Base-by-base conservation (phyloP, 2,329 filamentous ascomycete genomes). In the Akanthomyces uredinophilus region DNA sequence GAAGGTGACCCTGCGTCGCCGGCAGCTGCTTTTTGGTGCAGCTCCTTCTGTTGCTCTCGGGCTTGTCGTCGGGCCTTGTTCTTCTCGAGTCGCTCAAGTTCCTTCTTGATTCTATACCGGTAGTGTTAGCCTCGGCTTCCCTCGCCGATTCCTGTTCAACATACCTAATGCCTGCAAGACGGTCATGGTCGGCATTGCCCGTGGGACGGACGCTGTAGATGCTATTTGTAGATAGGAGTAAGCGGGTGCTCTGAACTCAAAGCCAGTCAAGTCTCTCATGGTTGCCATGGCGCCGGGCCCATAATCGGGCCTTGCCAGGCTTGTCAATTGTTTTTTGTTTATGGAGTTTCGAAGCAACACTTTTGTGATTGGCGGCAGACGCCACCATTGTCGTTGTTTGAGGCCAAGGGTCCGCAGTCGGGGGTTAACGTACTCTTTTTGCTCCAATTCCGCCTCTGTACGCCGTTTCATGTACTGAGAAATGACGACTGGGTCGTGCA, bases 41-140 rank as follows among this genome's bases (percentile, higher is more conserved):
- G 75, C 69, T 86, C 87, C 75, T 96, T 97, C 70, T 92, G 90
- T 71, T 94, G 93, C 73, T 98, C 94, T 70, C 94, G 92, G 64
- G 91, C 91, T 70, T 94, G 87, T 65, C 93, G 87, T 66, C 94
- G 89, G 66, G 96, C 93, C 68, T 92, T 92, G 79, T 98, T 99
- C 70, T 93, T 90, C 71, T 95, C 85, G 37, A 99, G 85, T 66
- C 95, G 89, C 58, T 87, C 87, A 60, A 96, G 84, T 74, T 98
- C 94, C 67, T 75, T 78, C 72, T 73, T 77, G 70, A 74, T 80
- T 75, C 72, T 77, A 46, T 8, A 22, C 46, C 32, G 7, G n/a
- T 5, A 52, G 22, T 18, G 64, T 72, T 57, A 72, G 49, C 13
- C 14, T 20, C 35, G 43, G 24, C 6, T 16, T 20, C 22, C 27